Evolutionary conservation across 805 yeast species (phyloP).

Genomic region (Hermanozyma aechmeae): DNA sequence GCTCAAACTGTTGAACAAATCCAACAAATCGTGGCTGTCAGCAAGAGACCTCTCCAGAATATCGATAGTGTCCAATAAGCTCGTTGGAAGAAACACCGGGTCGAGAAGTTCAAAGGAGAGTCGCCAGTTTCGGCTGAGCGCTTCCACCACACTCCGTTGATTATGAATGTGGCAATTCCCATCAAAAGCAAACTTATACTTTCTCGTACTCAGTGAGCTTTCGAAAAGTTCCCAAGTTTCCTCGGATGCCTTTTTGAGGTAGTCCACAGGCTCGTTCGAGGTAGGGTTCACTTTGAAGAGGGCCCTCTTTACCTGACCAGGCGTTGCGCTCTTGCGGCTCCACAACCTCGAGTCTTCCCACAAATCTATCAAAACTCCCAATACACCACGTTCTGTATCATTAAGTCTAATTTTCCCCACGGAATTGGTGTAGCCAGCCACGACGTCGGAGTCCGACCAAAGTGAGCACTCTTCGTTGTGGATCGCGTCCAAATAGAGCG

Average conservation of each 20-base stretch:
- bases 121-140: conserved; percentile 12
- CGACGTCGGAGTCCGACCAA: conserved; percentile 11
- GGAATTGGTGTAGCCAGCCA: conserved; percentile 14
- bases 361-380: conserved; percentile 27
- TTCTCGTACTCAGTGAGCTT: conserved; percentile 2
- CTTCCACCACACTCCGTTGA: neutral
- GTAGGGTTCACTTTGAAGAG: conserved; percentile 9
- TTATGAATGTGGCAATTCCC: conserved; percentile 2
- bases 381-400: conserved; percentile 9
- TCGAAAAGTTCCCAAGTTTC: conserved; percentile 14
- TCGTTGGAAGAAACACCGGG: conserved; percentile 21
- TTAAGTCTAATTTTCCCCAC: conserved; percentile 22
- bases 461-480: conserved; percentile 17
- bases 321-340: conserved; percentile 1
- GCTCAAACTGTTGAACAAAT: too few species aligned
- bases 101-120: conserved; percentile 16
- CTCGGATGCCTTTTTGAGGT: conserved; percentile 11
- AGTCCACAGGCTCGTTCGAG: conserved; percentile 8
- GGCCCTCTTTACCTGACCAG: conserved; percentile 12
- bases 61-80: too few species aligned
- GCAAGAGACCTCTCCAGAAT: too few species aligned
- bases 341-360: conserved; percentile 25
- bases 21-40: too few species aligned
- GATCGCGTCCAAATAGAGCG: conserved; percentile 17
- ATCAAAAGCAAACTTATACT: conserved; percentile 12